Base-by-base conservation (phyloP, 352 stramenopile genomes). In the Phytopythium kandeliae region DNA sequence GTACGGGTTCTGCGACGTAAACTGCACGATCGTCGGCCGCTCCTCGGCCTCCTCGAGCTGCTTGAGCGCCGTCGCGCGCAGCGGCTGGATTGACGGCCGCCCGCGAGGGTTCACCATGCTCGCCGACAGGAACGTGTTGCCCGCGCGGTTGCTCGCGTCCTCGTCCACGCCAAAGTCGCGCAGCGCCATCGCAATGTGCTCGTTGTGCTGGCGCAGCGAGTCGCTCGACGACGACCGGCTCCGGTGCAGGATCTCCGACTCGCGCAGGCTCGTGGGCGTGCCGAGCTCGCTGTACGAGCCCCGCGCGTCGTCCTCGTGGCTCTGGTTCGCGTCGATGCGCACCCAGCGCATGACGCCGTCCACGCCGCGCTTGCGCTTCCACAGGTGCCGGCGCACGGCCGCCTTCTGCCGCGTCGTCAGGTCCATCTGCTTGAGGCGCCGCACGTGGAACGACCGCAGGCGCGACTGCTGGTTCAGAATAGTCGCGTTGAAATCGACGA, bases 371-470 rank as follows among this genome's bases (percentile, higher is more conserved):
- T 91, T 88, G 21, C 82, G 63, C 56, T 78, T 73, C 82, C 82
- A 92, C 31, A 92, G 57, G 37, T 90, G 79, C 9, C 82, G 73
- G 4, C 82, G 73, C 63, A 90, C 75, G 1, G 79, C 82, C 1
- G 79, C 82, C 51, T 91, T 93, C 44, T 93, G 82, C 9, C 82
- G 67, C 13, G 79, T 74, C 10, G 79, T 91, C 25, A 92, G 66
- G 42, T 93, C 75, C 80, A 92, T 91, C 46, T 92, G 80, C 69
- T 93, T 90, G 45, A 93, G 76, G 9, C 83, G 63, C 0, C 83
- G 76, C 44, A 93, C 83, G 59, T 93, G 83, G 65, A 93, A 93
- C 43, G 77, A 88, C 1, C 82, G 79, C 48, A 93, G 74, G 31
- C 82, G 73, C 44, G 78, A 85, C 63, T 91, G 79, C 53, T 93